These are phyloP conservation scores for Tylopilus plumbeoviolaceoides DNA, from an alignment of 768 basidiomycete genomes.

Conservation along the genomic window DNA sequence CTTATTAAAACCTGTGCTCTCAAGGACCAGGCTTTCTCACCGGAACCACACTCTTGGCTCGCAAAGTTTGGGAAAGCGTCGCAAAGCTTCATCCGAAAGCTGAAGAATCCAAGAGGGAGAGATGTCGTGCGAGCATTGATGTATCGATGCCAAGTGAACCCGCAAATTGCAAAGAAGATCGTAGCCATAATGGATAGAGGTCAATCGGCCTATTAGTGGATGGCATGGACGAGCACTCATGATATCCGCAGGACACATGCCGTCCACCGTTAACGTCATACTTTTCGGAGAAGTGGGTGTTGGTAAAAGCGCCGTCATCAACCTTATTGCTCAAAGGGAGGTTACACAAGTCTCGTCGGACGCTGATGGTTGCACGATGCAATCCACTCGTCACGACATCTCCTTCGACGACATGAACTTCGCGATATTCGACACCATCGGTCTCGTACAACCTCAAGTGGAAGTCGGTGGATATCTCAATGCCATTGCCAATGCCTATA, in stretches of 20 bases:
- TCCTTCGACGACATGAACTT: conserved; percentile 19
- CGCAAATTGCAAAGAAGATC: conserved; percentile 20
- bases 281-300: conserved; percentile 41
- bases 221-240: no score
- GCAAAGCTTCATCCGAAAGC: conserved; percentile 14
- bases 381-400: conserved; percentile 25
- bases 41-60: conserved; percentile 19
- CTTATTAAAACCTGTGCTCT: conserved; percentile 17
- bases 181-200: conserved; percentile 18
- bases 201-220: no score
- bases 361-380: conserved; percentile 35
- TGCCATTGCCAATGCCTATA: conserved; percentile 27
- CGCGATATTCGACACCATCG: conserved; percentile 32
- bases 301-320: conserved; percentile 31
- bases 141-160: conserved; percentile 25
- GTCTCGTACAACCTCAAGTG: conserved; percentile 31
- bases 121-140: conserved; percentile 18
- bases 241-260: not conserved
- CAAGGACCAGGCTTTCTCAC: conserved; percentile 9
- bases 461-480: conserved; percentile 26
- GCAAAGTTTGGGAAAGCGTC: conserved; percentile 9
- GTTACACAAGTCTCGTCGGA: conserved; percentile 25
- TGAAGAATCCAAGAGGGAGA: conserved; percentile 13
- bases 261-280: conserved; percentile 31
- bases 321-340: conserved; percentile 26